Evolutionary conservation across 805 yeast genomes (phyloP), one percentile per base, ranked within the genome.

Genomic region (Hanseniaspora valbyensis): DNA sequence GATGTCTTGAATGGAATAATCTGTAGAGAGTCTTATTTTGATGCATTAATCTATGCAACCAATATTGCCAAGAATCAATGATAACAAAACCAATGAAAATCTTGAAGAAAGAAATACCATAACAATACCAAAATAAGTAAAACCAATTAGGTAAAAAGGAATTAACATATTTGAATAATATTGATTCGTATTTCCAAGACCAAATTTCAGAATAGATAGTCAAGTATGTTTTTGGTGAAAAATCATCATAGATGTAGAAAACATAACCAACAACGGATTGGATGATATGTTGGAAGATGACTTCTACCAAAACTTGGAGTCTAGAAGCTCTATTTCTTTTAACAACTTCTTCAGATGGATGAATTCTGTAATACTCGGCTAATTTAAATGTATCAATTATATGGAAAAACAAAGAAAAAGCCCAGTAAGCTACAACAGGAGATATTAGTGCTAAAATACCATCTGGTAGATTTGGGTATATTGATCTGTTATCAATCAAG

Each of bases 51-150:
- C 95, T 75, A 65, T 92, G 98, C 55, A 89, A 71, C 72, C 79
- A 78, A 66, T 84, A 92, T 68, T 92, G 98, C 98, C 98, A 92
- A 2, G 95, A 75, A 64, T 92, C 98, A 58, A 92, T 75, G 55
- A 92, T 69, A 46, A 78, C 61, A 60, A 88, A 81, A 2, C 94
- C 95, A 28, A 71, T 42, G 13, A 67, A 44, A 29, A 87, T 65
- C 56, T 78, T 79, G n/a, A 76, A 25, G 1, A 68, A 40, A 0
- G 95, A 80, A 57, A 78, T 61, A 4, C 83, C 85, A 58, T 78
- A 78, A 4, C 40, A 45, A 16, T 50, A 50, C 42, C 14, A 40
- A 24, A 42, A 37, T 16, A 42, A 2, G 19, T 40, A 48, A 18
- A 40, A 32, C 40, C 41, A 39, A n/a, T 48, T n/a, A 18, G 51